Conservation (phyloP, 2,329 filamentous ascomycete species). For the Penicillium sp. region DNA sequence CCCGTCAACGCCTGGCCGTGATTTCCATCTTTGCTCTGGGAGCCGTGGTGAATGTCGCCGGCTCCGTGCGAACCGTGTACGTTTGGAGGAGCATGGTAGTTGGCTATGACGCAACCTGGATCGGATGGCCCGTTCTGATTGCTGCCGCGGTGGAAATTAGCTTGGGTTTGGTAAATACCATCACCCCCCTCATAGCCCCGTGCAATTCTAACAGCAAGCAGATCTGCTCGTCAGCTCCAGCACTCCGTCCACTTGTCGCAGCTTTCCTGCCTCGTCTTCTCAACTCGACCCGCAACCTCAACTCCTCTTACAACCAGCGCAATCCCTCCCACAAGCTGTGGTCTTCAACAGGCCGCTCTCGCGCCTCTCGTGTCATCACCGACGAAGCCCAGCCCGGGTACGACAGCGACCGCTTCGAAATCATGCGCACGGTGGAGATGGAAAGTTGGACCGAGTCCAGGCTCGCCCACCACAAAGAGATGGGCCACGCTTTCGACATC, state of each 20-base stretch:
- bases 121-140: constrained; percentile 36
- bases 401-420: constrained; percentile 30
- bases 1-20: constrained; percentile 39
- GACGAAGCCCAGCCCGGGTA: constrained; percentile 15
- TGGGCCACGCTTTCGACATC: constrained; percentile 21
- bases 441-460: constrained; percentile 34
- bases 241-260: constrained; percentile 37
- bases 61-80: constrained; percentile 37
- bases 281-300: constrained; percentile 26
- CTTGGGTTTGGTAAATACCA: constrained; percentile 33
- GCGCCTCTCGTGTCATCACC: constrained; percentile 15
- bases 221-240: constrained; percentile 42
- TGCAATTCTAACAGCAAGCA: constrained; percentile 11
- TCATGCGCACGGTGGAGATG: constrained; percentile 40
- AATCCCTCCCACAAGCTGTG: constrained; percentile 24
- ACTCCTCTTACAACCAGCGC: constrained; percentile 19
- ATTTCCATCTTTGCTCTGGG: constrained; percentile 43
- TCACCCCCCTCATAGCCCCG: not conserved
- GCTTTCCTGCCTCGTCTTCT: constrained; percentile 36
- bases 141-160: constrained; percentile 37
- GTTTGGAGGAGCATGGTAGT: constrained; percentile 36
- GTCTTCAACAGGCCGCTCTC: constrained; percentile 26
- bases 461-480: constrained; percentile 10
- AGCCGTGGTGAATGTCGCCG: constrained; percentile 38
- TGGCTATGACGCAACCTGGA: constrained; percentile 38